Conservation (phyloP, 2,329 filamentous ascomycete species). For the Talaromyces funiculosus region DNA sequence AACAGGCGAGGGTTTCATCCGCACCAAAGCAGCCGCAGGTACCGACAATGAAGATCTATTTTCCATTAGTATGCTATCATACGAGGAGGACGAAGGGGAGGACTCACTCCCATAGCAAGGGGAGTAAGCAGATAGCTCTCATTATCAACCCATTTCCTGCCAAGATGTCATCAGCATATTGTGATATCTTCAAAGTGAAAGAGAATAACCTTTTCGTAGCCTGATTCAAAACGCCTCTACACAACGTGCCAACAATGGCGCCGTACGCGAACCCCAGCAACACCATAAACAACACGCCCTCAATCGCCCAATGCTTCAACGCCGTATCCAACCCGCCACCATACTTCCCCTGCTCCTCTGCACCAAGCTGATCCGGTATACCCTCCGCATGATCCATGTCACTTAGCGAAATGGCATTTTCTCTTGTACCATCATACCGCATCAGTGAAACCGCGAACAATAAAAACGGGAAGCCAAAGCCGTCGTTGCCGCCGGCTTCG, state of each 20-base stretch:
- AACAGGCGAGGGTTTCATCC: constrained; percentile 57
- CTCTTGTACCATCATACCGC: constrained; percentile 44
- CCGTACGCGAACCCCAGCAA: constrained; percentile 51
- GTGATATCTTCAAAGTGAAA: not conserved
- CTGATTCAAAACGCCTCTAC: constrained; percentile 44
- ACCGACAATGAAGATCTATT: constrained; percentile 53
- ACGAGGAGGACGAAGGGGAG: not conserved
- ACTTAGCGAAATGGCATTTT: constrained; percentile 17
- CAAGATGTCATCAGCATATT: constrained; percentile 14
- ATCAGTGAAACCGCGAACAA: constrained; percentile 55
- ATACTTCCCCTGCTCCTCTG: constrained; percentile 45
- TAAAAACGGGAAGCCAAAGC: constrained; percentile 58
- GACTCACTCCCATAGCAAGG: constrained; percentile 43
- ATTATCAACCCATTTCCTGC: constrained; percentile 50
- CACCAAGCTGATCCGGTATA: constrained; percentile 25
- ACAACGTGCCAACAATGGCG: constrained; percentile 45
- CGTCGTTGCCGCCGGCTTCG: constrained; percentile 58
- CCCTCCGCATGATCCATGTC: constrained; percentile 19
- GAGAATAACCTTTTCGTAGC: constrained; percentile 26
- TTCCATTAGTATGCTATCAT: too few species aligned
- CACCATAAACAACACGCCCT: constrained; percentile 57
- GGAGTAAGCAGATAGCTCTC: constrained; percentile 52
- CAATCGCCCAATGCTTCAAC: constrained; percentile 53
- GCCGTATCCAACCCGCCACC: constrained; percentile 50
- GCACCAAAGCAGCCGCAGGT: constrained; percentile 54